Base-by-base conservation (phyloP, 1,284 basidiomycete genomes). In the Rhodotorula sp. region DNA sequence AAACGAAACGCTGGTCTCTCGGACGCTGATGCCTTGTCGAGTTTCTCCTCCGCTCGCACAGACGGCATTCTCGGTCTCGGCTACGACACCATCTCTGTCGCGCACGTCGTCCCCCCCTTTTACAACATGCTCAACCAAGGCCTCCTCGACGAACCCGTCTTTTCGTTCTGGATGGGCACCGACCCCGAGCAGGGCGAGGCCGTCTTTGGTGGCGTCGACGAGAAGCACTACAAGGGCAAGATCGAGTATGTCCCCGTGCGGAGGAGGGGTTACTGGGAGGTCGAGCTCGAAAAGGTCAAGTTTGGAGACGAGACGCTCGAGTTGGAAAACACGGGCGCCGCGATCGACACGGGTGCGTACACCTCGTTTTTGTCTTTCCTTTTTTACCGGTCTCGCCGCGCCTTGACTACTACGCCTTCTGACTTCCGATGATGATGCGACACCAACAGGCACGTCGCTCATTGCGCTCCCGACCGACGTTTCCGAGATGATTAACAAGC, bases 401-500 rank as follows among this genome's bases (percentile, higher is more conserved):
- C 28, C 2, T 57, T 15, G 28, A 28, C 28, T 28, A 28, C 28
- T 21, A 19, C 21, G 23, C 43, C 76, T 57, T 50, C 14, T 60
- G 28, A 10, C 45, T n/a, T 28, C 28, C 28, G 28, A 28, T 12
- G 28, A 5, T n/a, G 16, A 4, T 49, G 14, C 28, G 31, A 28
- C 15, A 18, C 47, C 8, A 77, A 77, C 78, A 88, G 91, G 93
- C 68, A 95, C 93, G 64, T 93, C 91, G 19, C 85, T 95, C 72
- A 95, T 97, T 76, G 93, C 89, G 63, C 85, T 97, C 70, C 97
- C 97, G 69, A 89, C 89, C 71, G 95, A 99, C 80, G 87, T 98
- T 67, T 94, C 95, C 71, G 97, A 99, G 85, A 93, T 99, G 90
- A 85, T 99, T 79, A 99, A 99, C 85, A 87, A 92, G 68, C 91